Conservation (phyloP, 768 basidiomycete species). For the Piloderma croceum region DNA sequence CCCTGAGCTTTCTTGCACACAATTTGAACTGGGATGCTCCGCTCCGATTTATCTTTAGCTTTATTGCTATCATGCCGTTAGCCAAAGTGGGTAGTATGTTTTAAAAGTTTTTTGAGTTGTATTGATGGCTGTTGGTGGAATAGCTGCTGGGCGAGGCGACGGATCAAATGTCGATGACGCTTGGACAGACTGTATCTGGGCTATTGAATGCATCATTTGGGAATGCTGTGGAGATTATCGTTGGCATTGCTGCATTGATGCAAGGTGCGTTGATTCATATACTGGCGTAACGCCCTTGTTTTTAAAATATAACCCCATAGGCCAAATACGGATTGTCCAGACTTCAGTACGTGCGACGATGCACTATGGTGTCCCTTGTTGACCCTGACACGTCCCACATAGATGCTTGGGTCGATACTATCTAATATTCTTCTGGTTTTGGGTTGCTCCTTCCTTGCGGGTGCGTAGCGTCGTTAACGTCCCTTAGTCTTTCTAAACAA, state of each 20-base stretch:
- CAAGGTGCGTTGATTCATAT: slow-evolving; percentile 46
- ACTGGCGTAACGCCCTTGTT: not conserved
- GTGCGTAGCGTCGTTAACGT: slow-evolving; percentile 28
- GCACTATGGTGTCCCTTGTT: not conserved
- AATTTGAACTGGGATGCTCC: slow-evolving; percentile 69
- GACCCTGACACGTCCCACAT: not conserved
- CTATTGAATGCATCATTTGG: slow-evolving; percentile 82
- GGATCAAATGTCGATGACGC: slow-evolving; percentile 68
- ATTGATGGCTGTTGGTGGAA: not conserved
- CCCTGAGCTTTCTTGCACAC: slow-evolving; percentile 63
- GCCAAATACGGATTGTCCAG: slow-evolving; percentile 83
- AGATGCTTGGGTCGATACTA: slow-evolving; percentile 89
- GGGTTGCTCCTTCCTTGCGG: slow-evolving; percentile 86
- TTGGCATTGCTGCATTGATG: slow-evolving; percentile 77
- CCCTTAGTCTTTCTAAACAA: too few species aligned
- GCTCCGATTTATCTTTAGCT: slow-evolving; percentile 68
- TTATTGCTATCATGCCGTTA: slow-evolving; percentile 80
- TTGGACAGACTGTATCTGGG: slow-evolving; percentile 84
- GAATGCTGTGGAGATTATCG: slow-evolving; percentile 85
- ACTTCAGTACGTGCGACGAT: slow-evolving; percentile 58
- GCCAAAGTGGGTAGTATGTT: slow-evolving; percentile 55
- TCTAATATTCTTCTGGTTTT: slow-evolving; percentile 88
- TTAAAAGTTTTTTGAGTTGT: not conserved
- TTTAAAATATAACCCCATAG: slow-evolving; percentile 30
- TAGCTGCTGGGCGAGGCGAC: slow-evolving; percentile 78